A percentile compares a stretch with the other conserved stretches of the same genome.
phyloP scores from a whole-genome alignment of 805 yeast genomes.

The Helenozyma baotianmanensis region DNA sequence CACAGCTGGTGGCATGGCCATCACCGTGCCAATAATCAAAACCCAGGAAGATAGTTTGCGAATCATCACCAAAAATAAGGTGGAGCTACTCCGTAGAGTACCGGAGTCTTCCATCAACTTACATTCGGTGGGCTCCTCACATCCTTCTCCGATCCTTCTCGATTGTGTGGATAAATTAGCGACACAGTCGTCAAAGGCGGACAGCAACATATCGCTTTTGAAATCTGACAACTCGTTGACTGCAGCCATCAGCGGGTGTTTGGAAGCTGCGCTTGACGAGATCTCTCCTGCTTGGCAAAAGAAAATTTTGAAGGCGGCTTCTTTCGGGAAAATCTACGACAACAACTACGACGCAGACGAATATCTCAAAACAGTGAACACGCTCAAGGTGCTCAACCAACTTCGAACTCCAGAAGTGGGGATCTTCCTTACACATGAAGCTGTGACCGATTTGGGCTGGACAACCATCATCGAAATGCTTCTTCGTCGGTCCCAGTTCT shows the following conservation, averaged over 20 bases:
- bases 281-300: conserved; percentile 79
- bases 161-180: conserved; percentile 67
- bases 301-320: conserved; percentile 69
- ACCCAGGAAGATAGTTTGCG: conserved; percentile 70
- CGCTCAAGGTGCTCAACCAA: conserved; percentile 64
- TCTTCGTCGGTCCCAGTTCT: conserved; percentile 54
- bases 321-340: conserved; percentile 75
- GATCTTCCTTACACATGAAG: conserved; percentile 56
- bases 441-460: conserved; percentile 50
- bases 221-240: conserved; percentile 40
- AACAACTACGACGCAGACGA: conserved; percentile 50
- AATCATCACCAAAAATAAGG: conserved; percentile 51
- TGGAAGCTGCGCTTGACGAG: conserved; percentile 73
- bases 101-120: conserved; percentile 51
- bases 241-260: conserved; percentile 65
- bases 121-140: conserved; percentile 78
- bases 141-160: conserved; percentile 75
- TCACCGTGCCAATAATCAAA: conserved; percentile 36
- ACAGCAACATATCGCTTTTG: conserved; percentile 61
- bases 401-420: conserved; percentile 65
- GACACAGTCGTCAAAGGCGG: conserved; percentile 72
- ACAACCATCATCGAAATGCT: conserved; percentile 53
- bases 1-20: conserved; percentile 15
- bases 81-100: conserved; percentile 65
- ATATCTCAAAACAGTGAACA: conserved; percentile 60